A percentile compares a stretch with the other conserved stretches of the same genome.
phyloP scores from a whole-genome alignment of 1,284 basidiomycete genomes.

The Leccinum laetum region DNA sequence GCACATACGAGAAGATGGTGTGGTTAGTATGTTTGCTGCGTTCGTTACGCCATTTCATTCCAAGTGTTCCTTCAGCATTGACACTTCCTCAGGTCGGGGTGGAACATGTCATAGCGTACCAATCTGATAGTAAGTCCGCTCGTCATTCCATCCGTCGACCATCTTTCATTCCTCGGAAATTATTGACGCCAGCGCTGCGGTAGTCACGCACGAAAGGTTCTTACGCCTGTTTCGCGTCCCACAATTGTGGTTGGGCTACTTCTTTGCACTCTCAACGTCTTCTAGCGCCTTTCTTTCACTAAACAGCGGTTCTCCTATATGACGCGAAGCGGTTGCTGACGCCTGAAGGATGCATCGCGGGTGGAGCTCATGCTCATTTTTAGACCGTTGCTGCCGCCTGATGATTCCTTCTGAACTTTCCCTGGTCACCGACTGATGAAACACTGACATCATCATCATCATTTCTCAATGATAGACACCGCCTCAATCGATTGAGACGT shows the following conservation, averaged over 20 bases:
- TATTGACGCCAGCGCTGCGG: conserved; percentile 17
- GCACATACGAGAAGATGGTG: conserved; percentile 19
- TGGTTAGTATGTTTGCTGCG: conserved; percentile 25
- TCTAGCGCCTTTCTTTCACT: conserved; percentile 15
- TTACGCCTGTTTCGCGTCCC: conserved; percentile 7
- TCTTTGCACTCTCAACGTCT: conserved; percentile 12
- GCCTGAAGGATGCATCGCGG: conserved; percentile 1
- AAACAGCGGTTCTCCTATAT: conserved; percentile 9
- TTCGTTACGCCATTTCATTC: conserved; percentile 27
- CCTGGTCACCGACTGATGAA: conserved; percentile 5
- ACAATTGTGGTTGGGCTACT: conserved; percentile 3
- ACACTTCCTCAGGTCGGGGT: conserved; percentile 17
- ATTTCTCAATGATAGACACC: conserved; percentile 16
- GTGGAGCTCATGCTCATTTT: conserved; percentile 15
- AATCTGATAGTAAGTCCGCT: conserved; percentile 12
- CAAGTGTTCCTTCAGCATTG: conserved; percentile 13
- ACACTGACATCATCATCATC: conserved; percentile 26
- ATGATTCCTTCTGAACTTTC: conserved; percentile 13
- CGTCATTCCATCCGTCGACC: conserved; percentile 15
- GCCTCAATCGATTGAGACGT: conserved; percentile 10
- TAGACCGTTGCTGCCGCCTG: conserved; percentile 8
- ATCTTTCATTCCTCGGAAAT: conserved; percentile 32
- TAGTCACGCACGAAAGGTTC: conserved; percentile 16
- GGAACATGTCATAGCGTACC: conserved; percentile 9
- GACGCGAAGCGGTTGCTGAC: conserved; percentile 10